These are phyloP conservation scores for Arachis monticola DNA, from an alignment of 331 rosid genomes.

Conservation along the genomic window DNA sequence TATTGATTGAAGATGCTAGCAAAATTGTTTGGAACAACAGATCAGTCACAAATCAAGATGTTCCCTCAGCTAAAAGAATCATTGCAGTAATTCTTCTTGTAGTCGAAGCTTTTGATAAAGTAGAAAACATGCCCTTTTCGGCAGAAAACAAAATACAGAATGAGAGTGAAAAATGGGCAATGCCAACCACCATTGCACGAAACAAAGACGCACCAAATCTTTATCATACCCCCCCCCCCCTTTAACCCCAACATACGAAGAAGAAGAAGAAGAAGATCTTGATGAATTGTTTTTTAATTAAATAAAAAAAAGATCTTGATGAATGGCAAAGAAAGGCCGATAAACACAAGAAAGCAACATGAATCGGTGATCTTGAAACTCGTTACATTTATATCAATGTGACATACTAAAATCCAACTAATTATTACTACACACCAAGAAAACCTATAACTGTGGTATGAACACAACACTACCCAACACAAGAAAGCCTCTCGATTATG, in stretches of 20 bases:
- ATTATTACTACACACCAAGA: constrained; percentile 3
- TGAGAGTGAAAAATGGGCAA: background rate
- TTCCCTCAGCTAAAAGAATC: background rate
- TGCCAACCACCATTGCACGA: background rate
- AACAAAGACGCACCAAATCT: constrained; percentile 12
- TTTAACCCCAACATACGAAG: background rate
- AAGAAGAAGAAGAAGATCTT: background rate
- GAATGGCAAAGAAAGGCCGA: background rate
- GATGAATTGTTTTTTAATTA: background rate
- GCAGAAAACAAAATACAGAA: background rate
- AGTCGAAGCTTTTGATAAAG: constrained; percentile 14
- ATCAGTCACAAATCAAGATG: constrained; percentile 17
- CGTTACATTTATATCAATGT: background rate
- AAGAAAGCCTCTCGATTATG: background rate
- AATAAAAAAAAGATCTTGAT: background rate
- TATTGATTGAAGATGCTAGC: constrained; percentile 49
- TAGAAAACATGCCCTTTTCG: background rate
- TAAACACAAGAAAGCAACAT: background rate
- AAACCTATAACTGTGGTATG: background rate
- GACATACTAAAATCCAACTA: background rate
- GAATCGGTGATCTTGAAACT: constrained; percentile 7
- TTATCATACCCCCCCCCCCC: background rate
- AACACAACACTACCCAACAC: background rate
- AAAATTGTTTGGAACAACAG: constrained; percentile 11
- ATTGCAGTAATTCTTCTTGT: constrained; percentile 45